Evolutionary conservation across 106 monocot genomes (phyloP).

Genomic region (Dioscorea alata): DNA sequence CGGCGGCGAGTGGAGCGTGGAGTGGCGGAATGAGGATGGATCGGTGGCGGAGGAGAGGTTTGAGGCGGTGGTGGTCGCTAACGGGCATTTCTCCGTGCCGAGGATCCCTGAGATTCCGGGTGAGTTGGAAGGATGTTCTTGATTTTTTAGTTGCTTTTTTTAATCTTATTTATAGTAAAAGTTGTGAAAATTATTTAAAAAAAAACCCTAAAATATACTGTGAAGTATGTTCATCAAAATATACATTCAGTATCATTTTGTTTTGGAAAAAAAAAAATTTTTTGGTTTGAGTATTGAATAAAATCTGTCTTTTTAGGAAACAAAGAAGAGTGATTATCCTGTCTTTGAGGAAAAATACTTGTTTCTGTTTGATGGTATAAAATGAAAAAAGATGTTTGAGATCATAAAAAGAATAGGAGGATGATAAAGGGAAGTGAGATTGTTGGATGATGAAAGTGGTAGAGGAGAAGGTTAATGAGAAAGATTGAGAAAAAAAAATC

Average conservation of each 20-base stretch:
- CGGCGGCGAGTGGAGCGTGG: conserved; percentile 32
- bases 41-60: conserved; percentile 28
- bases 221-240: neutral
- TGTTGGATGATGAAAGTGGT: no score
- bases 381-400: no score
- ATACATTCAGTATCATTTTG: neutral
- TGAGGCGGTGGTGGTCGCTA: conserved; percentile 56
- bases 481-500: no score
- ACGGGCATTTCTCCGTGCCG: conserved; percentile 26
- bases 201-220: neutral
- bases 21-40: conserved; percentile 5
- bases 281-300: neutral
- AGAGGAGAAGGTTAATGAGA: no score
- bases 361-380: no score
- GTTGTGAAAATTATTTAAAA: neutral
- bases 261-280: neutral
- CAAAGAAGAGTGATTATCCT: no score
- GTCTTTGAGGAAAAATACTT: no score
- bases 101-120: conserved; percentile 31
- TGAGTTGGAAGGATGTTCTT: conserved; percentile 4
- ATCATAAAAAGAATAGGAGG: no score
- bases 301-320: no score
- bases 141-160: neutral
- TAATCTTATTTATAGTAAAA: neutral
- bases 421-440: no score